Percentiles rank a stretch among this genome's conserved stretches.
Conservation (phyloP, 352 stramenopile species). For the Phytophthora sp. region DNA sequence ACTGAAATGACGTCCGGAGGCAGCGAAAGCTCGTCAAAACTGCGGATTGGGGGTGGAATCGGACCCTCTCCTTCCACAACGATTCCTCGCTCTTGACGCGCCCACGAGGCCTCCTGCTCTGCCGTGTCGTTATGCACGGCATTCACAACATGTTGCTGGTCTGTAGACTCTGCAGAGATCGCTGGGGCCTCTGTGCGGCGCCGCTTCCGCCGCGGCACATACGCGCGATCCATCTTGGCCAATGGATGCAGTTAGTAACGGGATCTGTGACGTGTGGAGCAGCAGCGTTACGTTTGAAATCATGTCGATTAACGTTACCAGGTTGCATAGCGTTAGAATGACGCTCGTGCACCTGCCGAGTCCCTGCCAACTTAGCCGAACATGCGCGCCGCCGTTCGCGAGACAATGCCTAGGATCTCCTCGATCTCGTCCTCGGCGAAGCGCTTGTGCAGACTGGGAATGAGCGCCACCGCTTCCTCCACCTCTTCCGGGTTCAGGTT, state of each 20-base stretch:
- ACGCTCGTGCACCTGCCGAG: background rate
- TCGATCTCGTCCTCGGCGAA: conserved; percentile 92
- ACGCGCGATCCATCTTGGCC: conserved; percentile 26
- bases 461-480: conserved; percentile 88
- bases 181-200: conserved; percentile 21
- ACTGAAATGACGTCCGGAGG: conserved; percentile 23
- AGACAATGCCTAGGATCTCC: conserved; percentile 90
- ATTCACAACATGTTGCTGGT: background rate
- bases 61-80: conserved; percentile 34
- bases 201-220: conserved; percentile 52
- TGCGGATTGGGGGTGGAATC: conserved; percentile 35
- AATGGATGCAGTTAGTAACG: background rate
- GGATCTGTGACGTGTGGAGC: conserved; percentile 22
- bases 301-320: conserved; percentile 10
- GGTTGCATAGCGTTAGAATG: conserved; percentile 17
- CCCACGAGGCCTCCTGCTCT: conserved; percentile 52
- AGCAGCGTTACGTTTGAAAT: conserved; percentile 5
- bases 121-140: background rate
- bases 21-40: conserved; percentile 48
- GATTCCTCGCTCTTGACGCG: conserved; percentile 61
- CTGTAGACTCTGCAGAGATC: background rate
- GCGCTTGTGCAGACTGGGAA: conserved; percentile 89
- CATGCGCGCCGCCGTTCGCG: conserved; percentile 87
- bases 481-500: conserved; percentile 92
- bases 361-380: conserved; percentile 52